Conservation (phyloP, 352 stramenopile genomes). For the Pythium utonaiense region DNA sequence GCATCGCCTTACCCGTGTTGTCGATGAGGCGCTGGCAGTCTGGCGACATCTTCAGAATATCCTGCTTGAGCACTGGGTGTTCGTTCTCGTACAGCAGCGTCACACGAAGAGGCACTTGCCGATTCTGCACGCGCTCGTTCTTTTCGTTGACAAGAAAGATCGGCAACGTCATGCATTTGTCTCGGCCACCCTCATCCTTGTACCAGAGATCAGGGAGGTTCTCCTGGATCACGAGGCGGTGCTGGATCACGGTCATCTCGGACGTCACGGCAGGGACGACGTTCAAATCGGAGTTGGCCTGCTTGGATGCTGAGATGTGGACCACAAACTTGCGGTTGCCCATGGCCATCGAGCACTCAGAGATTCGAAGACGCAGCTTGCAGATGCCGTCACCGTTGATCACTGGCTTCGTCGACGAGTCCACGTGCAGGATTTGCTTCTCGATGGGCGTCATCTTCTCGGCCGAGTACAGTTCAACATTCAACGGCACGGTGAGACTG, state of each 20-base stretch:
- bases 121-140: conserved; percentile 70
- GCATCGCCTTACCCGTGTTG: conserved; percentile 67
- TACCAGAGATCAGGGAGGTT: conserved; percentile 84
- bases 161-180: conserved; percentile 84
- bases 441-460: conserved; percentile 83
- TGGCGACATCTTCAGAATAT: conserved; percentile 91
- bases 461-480: conserved; percentile 78
- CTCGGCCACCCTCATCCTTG: conserved; percentile 79
- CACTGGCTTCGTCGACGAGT: conserved; percentile 70
- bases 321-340: conserved; percentile 86
- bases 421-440: conserved; percentile 76
- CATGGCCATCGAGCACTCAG: conserved; percentile 80
- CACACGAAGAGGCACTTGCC: conserved; percentile 69
- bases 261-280: conserved; percentile 63
- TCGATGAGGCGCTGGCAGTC: conserved; percentile 87
- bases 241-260: conserved; percentile 84
- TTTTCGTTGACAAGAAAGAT: conserved; percentile 80
- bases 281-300: conserved; percentile 41
- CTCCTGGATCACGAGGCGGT: conserved; percentile 81
- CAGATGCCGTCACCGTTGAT: conserved; percentile 84
- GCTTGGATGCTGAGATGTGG: conserved; percentile 66
- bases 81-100: conserved; percentile 88
- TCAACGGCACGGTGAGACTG: conserved; percentile 68
- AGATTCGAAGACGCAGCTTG: conserved; percentile 76
- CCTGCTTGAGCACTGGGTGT: conserved; percentile 91